Percentiles rank a stretch among this genome's conserved stretches.
phyloP scores from a whole-genome alignment of 2,329 filamentous ascomycete genomes.

The Eurotiales sp. region DNA sequence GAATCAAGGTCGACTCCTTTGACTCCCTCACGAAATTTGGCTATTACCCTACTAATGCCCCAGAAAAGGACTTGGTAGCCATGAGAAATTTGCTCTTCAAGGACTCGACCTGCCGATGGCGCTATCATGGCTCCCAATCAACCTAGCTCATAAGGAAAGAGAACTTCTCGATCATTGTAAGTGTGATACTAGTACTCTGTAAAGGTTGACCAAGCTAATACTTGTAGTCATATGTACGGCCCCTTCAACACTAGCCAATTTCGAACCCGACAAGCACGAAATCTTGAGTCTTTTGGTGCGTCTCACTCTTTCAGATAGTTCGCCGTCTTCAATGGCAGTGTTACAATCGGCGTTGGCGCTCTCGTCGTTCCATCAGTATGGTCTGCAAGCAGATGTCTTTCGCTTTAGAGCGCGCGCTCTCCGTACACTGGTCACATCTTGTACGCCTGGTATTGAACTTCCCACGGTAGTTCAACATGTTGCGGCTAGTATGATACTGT shows the following conservation, averaged over 20 bases:
- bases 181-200: not conserved
- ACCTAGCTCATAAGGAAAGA: slow-evolving; percentile 8
- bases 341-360: slow-evolving; percentile 12
- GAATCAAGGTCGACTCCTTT: slow-evolving; percentile 13
- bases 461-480: slow-evolving; percentile 7
- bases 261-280: slow-evolving; percentile 5
- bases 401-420: slow-evolving; percentile 10
- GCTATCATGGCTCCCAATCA: slow-evolving; percentile 10
- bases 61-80: slow-evolving; percentile 9
- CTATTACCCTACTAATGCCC: slow-evolving; percentile 4
- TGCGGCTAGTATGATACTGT: slow-evolving; percentile 12
- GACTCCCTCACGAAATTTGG: slow-evolving; percentile 2
- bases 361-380: slow-evolving; percentile 11
- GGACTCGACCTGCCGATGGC: slow-evolving; percentile 4
- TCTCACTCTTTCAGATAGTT: slow-evolving; percentile 7
- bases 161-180: slow-evolving; percentile 10
- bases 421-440: slow-evolving; percentile 11
- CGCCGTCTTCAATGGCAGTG: slow-evolving; percentile 8
- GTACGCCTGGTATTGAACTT: slow-evolving; percentile 4
- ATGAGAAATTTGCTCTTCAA: slow-evolving; percentile 7
- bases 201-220: not conserved
- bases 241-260: slow-evolving; percentile 4
- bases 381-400: slow-evolving; percentile 11
- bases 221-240: slow-evolving; percentile 6
- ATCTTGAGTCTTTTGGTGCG: slow-evolving; percentile 3